A percentile compares a stretch with the other conserved stretches of the same genome.
phyloP scores from a whole-genome alignment of 2,329 filamentous ascomycete species.

The Neonectria sp. region DNA sequence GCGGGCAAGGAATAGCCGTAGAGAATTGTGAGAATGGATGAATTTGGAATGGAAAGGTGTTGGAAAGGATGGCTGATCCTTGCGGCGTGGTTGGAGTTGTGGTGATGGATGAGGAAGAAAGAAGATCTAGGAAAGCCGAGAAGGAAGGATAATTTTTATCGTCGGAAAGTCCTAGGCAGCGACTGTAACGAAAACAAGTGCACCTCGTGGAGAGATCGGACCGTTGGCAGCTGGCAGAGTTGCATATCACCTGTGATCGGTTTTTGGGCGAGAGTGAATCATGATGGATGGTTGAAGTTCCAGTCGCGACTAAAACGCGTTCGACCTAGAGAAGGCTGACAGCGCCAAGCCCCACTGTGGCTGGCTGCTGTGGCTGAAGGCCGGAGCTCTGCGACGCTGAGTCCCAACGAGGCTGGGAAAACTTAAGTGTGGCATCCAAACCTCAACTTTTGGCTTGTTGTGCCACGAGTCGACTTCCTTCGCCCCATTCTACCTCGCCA shows the following conservation, averaged over 20 bases:
- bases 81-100: not conserved
- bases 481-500: slow-evolving; percentile 13
- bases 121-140: not conserved
- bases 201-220: not conserved
- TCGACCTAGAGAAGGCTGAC: slow-evolving; percentile 38
- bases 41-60: not conserved
- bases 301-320: slow-evolving; percentile 10
- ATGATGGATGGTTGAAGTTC: slow-evolving; percentile 9
- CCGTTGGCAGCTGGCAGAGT: slow-evolving; percentile 5
- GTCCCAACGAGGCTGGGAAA: slow-evolving; percentile 48
- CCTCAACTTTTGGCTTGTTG: slow-evolving; percentile 27
- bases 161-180: not conserved
- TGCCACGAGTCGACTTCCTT: slow-evolving; percentile 22
- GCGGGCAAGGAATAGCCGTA: not conserved
- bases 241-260: too few species aligned
- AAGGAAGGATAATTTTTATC: not conserved
- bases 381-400: slow-evolving; percentile 7
- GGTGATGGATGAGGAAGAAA: not conserved
- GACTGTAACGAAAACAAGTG: not conserved
- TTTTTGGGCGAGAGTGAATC: slow-evolving; percentile 16
- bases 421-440: slow-evolving; percentile 41
- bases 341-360: slow-evolving; percentile 37
- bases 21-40: not conserved
- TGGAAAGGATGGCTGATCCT: not conserved
- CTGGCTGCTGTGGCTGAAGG: slow-evolving; percentile 31